phyloP scores from a whole-genome alignment of 495 filamentous ascomycete genomes.

The Rhypophila decipiens region DNA sequence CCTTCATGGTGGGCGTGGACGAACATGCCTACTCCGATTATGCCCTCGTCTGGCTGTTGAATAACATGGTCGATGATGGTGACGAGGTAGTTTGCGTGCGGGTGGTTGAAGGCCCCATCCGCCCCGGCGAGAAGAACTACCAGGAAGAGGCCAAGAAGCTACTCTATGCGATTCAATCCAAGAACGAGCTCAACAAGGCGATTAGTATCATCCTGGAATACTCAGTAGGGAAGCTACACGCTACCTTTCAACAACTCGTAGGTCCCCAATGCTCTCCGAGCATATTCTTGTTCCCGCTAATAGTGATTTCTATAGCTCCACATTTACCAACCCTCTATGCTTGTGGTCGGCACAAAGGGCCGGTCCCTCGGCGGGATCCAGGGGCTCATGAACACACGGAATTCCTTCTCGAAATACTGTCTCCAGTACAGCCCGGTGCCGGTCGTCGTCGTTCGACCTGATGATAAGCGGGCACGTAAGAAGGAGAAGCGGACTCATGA shows the following conservation, averaged over 20 bases:
- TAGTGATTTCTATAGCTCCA: constrained; percentile 56
- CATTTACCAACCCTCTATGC: constrained; percentile 88
- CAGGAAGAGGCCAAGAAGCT: constrained; percentile 71
- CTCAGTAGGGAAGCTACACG: constrained; percentile 83
- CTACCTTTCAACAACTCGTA: constrained; percentile 91
- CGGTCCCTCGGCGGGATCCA: constrained; percentile 83
- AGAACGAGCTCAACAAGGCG: constrained; percentile 77
- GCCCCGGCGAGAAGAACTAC: constrained; percentile 70
- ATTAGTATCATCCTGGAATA: constrained; percentile 87
- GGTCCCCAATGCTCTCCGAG: constrained; percentile 18
- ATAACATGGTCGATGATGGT: constrained; percentile 92
- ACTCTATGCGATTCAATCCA: constrained; percentile 72
- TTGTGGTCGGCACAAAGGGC: constrained; percentile 91
- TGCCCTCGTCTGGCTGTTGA: constrained; percentile 88
- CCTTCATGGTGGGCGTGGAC: constrained; percentile 90
- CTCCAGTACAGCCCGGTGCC: constrained; percentile 93
- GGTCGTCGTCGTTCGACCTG: constrained; percentile 92
- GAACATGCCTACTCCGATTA: constrained; percentile 94
- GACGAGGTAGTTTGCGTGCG: constrained; percentile 93
- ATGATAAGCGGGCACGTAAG: constrained; percentile 84
- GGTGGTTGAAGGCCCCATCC: constrained; percentile 81
- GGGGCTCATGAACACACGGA: constrained; percentile 70
- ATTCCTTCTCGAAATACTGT: constrained; percentile 94
- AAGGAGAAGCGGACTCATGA: constrained; percentile 82
- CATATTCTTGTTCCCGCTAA: background rate